phyloP scores from a whole-genome alignment of 83 land plant genomes.

The Diphasiastrum complanatum region DNA sequence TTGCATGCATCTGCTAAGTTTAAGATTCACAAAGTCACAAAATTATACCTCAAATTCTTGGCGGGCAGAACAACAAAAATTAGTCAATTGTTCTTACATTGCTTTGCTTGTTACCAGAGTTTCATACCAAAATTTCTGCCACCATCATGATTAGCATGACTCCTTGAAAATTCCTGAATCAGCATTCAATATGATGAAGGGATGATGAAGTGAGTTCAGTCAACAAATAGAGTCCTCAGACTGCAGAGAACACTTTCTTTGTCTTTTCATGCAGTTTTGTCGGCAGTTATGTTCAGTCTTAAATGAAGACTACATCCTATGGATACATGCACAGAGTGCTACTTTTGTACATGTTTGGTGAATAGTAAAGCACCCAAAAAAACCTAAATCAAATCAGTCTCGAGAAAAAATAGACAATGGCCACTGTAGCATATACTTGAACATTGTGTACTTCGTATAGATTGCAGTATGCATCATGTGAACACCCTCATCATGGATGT shows the following conservation, averaged over 20 bases:
- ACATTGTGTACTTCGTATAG: slow-evolving; percentile 70
- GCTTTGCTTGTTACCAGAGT: neutral
- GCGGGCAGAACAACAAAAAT: neutral
- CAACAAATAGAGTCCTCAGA: slow-evolving; percentile 1
- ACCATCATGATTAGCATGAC: slow-evolving; percentile 72
- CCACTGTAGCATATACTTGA: slow-evolving; percentile 52
- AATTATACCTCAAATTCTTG: neutral
- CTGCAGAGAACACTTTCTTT: neutral
- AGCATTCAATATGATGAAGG: slow-evolving; percentile 1
- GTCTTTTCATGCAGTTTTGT: too few relatives aligned
- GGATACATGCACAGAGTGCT: neutral
- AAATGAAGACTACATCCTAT: neutral
- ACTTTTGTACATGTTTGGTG: neutral
- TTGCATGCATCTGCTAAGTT: slow-evolving; percentile 53
- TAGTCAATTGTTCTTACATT: neutral
- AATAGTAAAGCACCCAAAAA: neutral
- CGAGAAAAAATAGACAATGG: neutral
- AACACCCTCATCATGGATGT: slow-evolving; percentile 65
- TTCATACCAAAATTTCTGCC: slow-evolving; percentile 65
- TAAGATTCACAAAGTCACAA: neutral
- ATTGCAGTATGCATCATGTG: slow-evolving; percentile 70
- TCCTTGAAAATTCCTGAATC: slow-evolving; percentile 71
- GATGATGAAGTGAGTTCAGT: too few relatives aligned
- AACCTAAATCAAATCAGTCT: neutral
- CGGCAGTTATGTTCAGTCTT: too few relatives aligned